These are phyloP conservation scores for Cytospora chrysosperma DNA, from an alignment of 2,329 filamentous ascomycete species.

Conservation along the genomic window DNA sequence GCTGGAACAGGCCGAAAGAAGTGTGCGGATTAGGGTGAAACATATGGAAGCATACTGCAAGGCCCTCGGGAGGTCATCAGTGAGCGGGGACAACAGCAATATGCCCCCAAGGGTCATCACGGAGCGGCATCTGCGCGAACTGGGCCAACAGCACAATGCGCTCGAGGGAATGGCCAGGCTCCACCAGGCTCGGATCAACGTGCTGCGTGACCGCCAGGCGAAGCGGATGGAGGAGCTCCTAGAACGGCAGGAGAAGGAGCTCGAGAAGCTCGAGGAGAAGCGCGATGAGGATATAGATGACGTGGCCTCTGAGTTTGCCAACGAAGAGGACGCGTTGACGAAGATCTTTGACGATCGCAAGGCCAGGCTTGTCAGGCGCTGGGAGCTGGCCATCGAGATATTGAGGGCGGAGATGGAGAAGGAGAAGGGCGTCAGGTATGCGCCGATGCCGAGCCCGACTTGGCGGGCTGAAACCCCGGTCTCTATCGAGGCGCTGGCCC, in stretches of 20 bases:
- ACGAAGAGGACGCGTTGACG: conserved; percentile 50
- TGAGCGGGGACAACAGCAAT: conserved; percentile 25
- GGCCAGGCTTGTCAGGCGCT: conserved; percentile 46
- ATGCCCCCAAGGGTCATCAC: conserved; percentile 56
- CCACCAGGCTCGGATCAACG: conserved; percentile 61
- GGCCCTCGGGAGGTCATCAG: conserved; percentile 45
- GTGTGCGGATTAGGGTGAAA: conserved; percentile 56
- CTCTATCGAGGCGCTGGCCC: conserved; percentile 1
- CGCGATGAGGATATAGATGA: conserved; percentile 49
- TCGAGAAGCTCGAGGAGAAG: conserved; percentile 45
- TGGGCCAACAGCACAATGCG: conserved; percentile 60
- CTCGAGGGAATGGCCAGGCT: conserved; percentile 59
- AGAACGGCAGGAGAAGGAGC: conserved; percentile 53
- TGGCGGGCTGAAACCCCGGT: conserved; percentile 40
- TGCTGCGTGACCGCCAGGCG: conserved; percentile 63
- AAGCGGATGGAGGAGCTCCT: conserved; percentile 61
- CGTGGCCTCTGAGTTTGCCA: conserved; percentile 45
- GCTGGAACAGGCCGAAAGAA: conserved; percentile 57
- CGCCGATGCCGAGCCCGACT: conserved; percentile 36
- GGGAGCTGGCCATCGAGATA: conserved; percentile 54
- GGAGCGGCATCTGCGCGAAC: conserved; percentile 56
- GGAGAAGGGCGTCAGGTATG: conserved; percentile 44
- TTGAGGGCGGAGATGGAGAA: conserved; percentile 52
- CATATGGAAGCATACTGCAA: conserved; percentile 68
- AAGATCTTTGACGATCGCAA: conserved; percentile 46